These are phyloP conservation scores for Galerina sulciceps DNA, from an alignment of 768 basidiomycete species.

Conservation along the genomic window DNA sequence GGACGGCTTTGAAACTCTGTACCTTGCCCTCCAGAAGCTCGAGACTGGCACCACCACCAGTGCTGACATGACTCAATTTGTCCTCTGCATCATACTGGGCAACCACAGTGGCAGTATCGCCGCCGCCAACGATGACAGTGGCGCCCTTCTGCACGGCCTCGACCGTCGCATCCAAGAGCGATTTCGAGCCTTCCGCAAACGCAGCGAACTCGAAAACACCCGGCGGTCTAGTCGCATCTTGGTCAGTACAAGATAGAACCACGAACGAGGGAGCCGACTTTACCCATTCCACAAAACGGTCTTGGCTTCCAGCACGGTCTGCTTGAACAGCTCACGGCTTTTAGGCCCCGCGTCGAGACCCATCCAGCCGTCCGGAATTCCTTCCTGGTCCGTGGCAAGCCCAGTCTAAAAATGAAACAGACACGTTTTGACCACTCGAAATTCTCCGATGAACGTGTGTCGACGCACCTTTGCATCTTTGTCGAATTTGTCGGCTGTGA, in stretches of 20 bases:
- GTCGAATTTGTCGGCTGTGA: constrained; percentile 94
- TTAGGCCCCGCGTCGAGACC: constrained; percentile 92
- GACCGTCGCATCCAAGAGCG: constrained; percentile 83
- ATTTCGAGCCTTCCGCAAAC: constrained; percentile 85
- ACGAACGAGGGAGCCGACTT: neutral
- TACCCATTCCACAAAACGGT: constrained; percentile 98
- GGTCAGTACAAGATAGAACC: neutral
- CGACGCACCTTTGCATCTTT: constrained; percentile 81
- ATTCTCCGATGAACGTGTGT: neutral
- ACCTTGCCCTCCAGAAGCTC: constrained; percentile 99
- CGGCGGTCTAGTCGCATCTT: constrained; percentile 65
- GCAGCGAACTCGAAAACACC: constrained; percentile 97
- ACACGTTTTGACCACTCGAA: neutral
- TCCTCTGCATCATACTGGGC: constrained; percentile 86
- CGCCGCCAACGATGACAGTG: constrained; percentile 94
- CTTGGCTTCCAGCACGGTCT: constrained; percentile 85
- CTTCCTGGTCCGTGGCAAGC: constrained; percentile 76
- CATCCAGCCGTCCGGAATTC: constrained; percentile 94
- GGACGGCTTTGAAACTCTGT: neutral
- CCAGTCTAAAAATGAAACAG: constrained; percentile 52
- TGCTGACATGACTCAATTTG: constrained; percentile 94
- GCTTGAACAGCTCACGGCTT: constrained; percentile 77
- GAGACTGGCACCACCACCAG: constrained; percentile 91
- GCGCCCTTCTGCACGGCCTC: constrained; percentile 86
- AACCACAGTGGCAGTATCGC: constrained; percentile 95